Base-by-base conservation (phyloP, 306 rosid genomes). In the Quercus mongolica region DNA sequence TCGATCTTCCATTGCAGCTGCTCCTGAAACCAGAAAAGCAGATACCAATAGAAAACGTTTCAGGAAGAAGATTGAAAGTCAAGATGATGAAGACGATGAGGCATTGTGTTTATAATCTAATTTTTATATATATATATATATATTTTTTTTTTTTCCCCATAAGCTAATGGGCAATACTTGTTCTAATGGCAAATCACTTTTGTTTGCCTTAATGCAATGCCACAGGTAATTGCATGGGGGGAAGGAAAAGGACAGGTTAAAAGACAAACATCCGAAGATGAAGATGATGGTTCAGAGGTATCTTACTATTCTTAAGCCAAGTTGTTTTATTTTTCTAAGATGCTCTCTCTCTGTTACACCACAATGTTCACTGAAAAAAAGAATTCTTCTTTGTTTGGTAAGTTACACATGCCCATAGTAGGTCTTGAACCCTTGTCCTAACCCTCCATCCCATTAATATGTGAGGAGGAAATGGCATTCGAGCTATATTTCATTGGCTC, bases 231-330 rank as follows among this genome's bases (percentile, higher is more conserved):
- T 75, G 84, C 56, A 61, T 86, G 75, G 25, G 86, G 74, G 82
- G 91, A 85, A 87, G 87, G 73, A 58, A 78, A 76, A 78, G 86
- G 91, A 59, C 88, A 74, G 56, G 99, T 90, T 69, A 91, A 83
- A 87, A 85, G 92, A 83, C 87, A 85, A 69, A 88, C 86, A 76
- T 82, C 85, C 4, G 81, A 83, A 10, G 93, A 86, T 46, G 95
- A 88, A 56, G 88, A 85, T 69, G 81, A 81, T 85, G 86, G 87
- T 76, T 93, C 97, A 19, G 99, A 95, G 97, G 98, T 94, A 84
- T 41, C 78, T 6, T 64, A 5, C 30, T 44, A 44, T 68, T 14
- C 25, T 8, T 55, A 41, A 10, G 18, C 51, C 62, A 59, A 1
- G 57, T 11, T 38, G 18, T 61, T 63, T 7, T 77, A 33, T 56